A percentile compares a stretch with the other conserved stretches of the same genome.
These are phyloP conservation scores for Colletotrichum coccodes DNA, from an alignment of 2,329 filamentous ascomycete genomes.

Conservation along the genomic window DNA sequence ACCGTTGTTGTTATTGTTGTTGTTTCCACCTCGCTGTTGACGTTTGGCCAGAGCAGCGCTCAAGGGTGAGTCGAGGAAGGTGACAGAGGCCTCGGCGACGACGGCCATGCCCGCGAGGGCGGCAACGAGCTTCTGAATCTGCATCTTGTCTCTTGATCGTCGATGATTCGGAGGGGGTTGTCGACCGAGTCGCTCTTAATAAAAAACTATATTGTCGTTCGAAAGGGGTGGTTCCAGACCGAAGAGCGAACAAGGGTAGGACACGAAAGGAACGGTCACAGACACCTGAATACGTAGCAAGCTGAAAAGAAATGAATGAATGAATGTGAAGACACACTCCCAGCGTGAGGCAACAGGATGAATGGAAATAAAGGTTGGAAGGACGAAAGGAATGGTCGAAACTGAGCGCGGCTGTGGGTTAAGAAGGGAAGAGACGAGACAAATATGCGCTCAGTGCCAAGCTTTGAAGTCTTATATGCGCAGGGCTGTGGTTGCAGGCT, in stretches of 20 bases:
- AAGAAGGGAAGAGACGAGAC: constrained; percentile 40
- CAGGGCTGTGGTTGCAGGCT: constrained; percentile 39
- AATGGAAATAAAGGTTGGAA: constrained; percentile 37
- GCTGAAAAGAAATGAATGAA: constrained; percentile 50
- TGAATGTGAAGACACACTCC: constrained; percentile 64
- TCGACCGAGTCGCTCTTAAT: constrained; percentile 34
- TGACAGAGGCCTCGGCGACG: constrained; percentile 55
- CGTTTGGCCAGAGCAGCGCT: constrained; percentile 51
- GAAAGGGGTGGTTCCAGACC: constrained; percentile 61
- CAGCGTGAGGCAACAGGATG: constrained; percentile 51
- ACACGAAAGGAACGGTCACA: constrained; percentile 57
- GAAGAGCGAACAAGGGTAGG: constrained; percentile 46
- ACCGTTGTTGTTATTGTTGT: constrained; percentile 34
- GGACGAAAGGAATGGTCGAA: constrained; percentile 41
- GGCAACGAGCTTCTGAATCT: constrained; percentile 57
- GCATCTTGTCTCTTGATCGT: constrained; percentile 53
- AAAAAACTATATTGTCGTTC: constrained; percentile 35
- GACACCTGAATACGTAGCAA: constrained; percentile 47
- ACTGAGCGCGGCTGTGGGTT: constrained; percentile 11
- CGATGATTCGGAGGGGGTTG: constrained; percentile 25
- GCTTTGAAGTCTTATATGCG: constrained; percentile 50
- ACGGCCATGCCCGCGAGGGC: constrained; percentile 60
- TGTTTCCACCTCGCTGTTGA: constrained; percentile 43
- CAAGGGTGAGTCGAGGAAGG: constrained; percentile 50
- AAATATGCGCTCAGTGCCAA: constrained; percentile 50